phyloP scores from a whole-genome alignment of 2,329 filamentous ascomycete species.

The Sarocladium kiliense region DNA sequence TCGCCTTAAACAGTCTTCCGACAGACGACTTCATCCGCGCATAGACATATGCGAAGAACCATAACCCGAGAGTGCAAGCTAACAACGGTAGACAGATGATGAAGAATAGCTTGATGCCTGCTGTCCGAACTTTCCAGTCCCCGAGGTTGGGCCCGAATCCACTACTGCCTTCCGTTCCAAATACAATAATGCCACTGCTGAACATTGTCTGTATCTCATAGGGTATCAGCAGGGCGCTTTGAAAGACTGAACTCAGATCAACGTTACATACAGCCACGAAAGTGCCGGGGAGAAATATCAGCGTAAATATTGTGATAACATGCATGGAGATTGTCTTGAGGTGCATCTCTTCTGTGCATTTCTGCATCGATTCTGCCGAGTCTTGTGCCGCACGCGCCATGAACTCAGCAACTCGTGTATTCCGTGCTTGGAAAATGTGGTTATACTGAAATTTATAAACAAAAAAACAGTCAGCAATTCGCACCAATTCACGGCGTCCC shows the following conservation, averaged over 20 bases:
- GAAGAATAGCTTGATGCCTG: constrained; percentile 3
- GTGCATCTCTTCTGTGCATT: constrained; percentile 1
- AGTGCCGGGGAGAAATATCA: constrained; percentile 3
- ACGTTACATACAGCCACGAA: constrained; percentile 3
- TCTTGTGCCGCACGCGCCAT: not conserved
- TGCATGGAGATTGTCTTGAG: constrained; percentile 4
- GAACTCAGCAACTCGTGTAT: not conserved
- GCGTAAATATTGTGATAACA: constrained; percentile 1
- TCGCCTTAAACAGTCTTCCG: too few species aligned
- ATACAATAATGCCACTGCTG: constrained; percentile 2
- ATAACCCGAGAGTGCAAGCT: not conserved
- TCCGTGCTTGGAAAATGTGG: not conserved
- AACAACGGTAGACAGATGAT: not conserved
- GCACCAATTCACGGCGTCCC: too few species aligned
- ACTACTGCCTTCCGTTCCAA: not conserved
- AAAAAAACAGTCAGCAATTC: too few species aligned
- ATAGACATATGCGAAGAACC: not conserved
- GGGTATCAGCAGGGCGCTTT: not conserved
- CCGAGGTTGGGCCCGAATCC: constrained; percentile 1
- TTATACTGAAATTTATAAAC: not conserved
- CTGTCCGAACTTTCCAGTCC: not conserved
- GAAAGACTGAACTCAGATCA: not conserved
- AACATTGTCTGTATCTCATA: not conserved
- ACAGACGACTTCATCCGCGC: not conserved
- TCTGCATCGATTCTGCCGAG: not conserved